Evolutionary conservation across 768 basidiomycete species (phyloP).

Genomic region (Steccherinum ochraceum): DNA sequence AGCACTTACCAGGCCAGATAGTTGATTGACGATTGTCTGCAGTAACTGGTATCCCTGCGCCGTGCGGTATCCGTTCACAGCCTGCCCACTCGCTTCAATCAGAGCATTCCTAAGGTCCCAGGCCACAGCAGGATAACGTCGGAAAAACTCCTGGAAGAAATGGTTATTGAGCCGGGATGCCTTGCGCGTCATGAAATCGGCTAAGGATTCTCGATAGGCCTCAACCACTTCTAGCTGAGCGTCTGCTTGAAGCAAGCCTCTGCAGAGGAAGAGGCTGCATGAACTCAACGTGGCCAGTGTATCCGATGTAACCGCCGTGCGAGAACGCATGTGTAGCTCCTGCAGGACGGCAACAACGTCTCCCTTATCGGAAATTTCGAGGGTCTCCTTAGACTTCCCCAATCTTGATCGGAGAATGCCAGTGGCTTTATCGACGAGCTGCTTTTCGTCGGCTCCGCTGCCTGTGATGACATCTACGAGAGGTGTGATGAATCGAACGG

Average conservation of each 20-base stretch:
- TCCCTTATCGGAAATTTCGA: constrained; percentile 35
- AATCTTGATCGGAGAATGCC: constrained; percentile 73
- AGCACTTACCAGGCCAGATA: constrained; percentile 41
- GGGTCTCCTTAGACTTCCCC: constrained; percentile 63
- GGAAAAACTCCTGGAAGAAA: constrained; percentile 78
- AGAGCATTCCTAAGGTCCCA: constrained; percentile 62
- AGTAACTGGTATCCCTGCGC: constrained; percentile 71
- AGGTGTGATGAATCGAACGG: constrained; percentile 64
- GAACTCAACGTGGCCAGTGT: constrained; percentile 58
- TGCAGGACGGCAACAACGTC: constrained; percentile 42
- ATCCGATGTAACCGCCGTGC: constrained; percentile 56
- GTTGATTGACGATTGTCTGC: constrained; percentile 51
- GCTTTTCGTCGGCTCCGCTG: constrained; percentile 70
- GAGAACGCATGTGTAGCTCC: constrained; percentile 67
- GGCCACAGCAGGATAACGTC: constrained; percentile 53
- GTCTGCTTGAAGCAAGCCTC: constrained; percentile 35
- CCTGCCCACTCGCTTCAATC: constrained; percentile 46
- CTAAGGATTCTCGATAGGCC: constrained; percentile 60
- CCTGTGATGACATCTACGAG: constrained; percentile 69
- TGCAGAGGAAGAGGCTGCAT: constrained; percentile 65
- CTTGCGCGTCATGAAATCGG: constrained; percentile 78
- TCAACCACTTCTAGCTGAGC: constrained; percentile 37
- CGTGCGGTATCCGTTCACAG: constrained; percentile 73
- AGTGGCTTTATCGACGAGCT: constrained; percentile 83
- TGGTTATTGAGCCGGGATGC: constrained; percentile 62